phyloP scores from a whole-genome alignment of 1,284 basidiomycete species.

The Ustilago trichophora region DNA sequence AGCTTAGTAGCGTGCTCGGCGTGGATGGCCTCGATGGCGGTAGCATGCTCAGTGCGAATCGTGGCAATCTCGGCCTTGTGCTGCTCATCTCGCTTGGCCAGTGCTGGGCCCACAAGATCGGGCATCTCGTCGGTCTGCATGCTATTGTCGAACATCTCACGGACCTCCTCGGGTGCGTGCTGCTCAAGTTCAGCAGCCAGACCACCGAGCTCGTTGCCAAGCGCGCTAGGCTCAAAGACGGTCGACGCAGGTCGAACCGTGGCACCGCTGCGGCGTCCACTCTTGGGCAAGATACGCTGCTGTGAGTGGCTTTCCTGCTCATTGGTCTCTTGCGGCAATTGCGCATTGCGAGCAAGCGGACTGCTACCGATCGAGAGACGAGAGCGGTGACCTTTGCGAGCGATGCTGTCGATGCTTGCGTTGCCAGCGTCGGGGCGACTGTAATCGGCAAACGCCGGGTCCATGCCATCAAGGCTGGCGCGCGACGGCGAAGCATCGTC shows the following conservation, averaged over 20 bases:
- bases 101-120: slow-evolving; percentile 37
- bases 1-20: slow-evolving; percentile 36
- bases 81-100: slow-evolving; percentile 33
- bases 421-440: slow-evolving; percentile 27
- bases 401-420: slow-evolving; percentile 26
- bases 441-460: slow-evolving; percentile 53
- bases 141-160: slow-evolving; percentile 27
- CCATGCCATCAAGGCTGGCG: slow-evolving; percentile 54
- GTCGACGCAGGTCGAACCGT: slow-evolving; percentile 35
- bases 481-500: slow-evolving; percentile 43
- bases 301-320: slow-evolving; percentile 22
- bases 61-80: slow-evolving; percentile 37
- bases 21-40: slow-evolving; percentile 26
- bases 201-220: slow-evolving; percentile 52
- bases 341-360: slow-evolving; percentile 38
- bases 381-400: slow-evolving; percentile 31
- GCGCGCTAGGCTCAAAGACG: slow-evolving; percentile 42
- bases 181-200: slow-evolving; percentile 27
- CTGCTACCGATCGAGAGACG: slow-evolving; percentile 44
- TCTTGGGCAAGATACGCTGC: slow-evolving; percentile 26
- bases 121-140: slow-evolving; percentile 46
- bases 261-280: slow-evolving; percentile 33
- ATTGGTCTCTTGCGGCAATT: slow-evolving; percentile 20
- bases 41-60: slow-evolving; percentile 37
- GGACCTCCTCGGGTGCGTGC: slow-evolving; percentile 12